Percentiles rank a stretch among this genome's conserved stretches.
phyloP scores from a whole-genome alignment of 768 basidiomycete species.

The Chlorophyllum brunneum region DNA sequence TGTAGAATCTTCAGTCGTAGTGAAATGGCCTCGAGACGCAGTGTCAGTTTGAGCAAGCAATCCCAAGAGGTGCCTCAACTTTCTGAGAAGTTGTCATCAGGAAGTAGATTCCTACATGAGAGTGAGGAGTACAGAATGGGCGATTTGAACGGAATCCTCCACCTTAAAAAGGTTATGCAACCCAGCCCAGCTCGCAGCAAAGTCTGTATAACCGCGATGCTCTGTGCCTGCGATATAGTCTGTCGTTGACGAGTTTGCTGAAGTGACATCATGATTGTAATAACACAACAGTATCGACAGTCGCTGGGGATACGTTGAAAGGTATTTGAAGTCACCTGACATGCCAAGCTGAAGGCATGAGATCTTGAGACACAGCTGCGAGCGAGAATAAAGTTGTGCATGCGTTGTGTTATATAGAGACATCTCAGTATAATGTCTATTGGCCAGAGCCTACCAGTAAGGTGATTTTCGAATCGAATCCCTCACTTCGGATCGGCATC shows the following conservation, averaged over 20 bases:
- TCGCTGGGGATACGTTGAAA: background rate
- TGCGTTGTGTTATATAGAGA: background rate
- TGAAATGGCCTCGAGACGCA: conserved; percentile 46
- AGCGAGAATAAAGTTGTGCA: background rate
- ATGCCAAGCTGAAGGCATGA: background rate
- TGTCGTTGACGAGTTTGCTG: conserved; percentile 34
- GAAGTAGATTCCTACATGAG: conserved; percentile 58
- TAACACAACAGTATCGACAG: background rate
- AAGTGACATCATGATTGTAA: conserved; percentile 16
- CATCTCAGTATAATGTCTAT: conserved; percentile 14
- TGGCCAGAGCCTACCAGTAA: conserved; percentile 52
- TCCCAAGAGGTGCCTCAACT: conserved; percentile 30
- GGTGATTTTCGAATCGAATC: conserved; percentile 74
- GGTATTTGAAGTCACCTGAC: conserved; percentile 15
- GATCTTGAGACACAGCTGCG: background rate
- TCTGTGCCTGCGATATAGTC: conserved; percentile 53
- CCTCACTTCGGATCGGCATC: conserved; percentile 94
- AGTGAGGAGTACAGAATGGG: background rate
- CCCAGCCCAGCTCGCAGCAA: conserved; percentile 70
- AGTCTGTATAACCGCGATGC: conserved; percentile 68
- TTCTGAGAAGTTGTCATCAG: conserved; percentile 74
- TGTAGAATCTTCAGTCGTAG: conserved; percentile 41
- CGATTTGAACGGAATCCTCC: conserved; percentile 1
- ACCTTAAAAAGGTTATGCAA: conserved; percentile 77
- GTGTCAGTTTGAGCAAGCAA: background rate